These are phyloP conservation scores for Theileria parva DNA, from an alignment of 169 alveolate species.

Conservation along the genomic window DNA sequence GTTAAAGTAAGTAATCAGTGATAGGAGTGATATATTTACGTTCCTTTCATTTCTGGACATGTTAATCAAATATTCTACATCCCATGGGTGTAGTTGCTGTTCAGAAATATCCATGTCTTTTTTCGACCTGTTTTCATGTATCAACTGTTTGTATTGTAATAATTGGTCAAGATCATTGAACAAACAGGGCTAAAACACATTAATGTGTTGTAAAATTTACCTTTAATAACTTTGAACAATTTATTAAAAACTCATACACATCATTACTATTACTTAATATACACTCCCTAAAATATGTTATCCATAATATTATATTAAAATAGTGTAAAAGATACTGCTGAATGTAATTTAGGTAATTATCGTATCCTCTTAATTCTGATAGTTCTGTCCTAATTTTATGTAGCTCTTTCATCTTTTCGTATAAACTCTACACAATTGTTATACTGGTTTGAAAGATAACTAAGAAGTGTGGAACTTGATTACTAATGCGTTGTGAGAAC, in stretches of 20 bases:
- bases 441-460: background rate
- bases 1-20: slow-evolving; percentile 46
- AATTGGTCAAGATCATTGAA: slow-evolving; percentile 3
- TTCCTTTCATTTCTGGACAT: slow-evolving; percentile 18
- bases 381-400: slow-evolving; percentile 17
- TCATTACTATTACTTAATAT: slow-evolving; percentile 22
- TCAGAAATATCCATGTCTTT: background rate
- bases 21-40: slow-evolving; percentile 11
- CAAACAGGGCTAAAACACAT: background rate
- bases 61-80: slow-evolving; percentile 43
- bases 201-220: background rate
- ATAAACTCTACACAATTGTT: background rate
- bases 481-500: slow-evolving; percentile 48
- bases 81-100: slow-evolving; percentile 52
- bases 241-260: slow-evolving; percentile 29
- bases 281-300: slow-evolving; percentile 49
- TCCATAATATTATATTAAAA: background rate
- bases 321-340: slow-evolving; percentile 28
- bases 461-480: slow-evolving; percentile 7
- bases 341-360: slow-evolving; percentile 37
- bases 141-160: background rate
- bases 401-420: slow-evolving; percentile 21
- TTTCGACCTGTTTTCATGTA: slow-evolving; percentile 8
- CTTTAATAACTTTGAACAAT: slow-evolving; percentile 9
- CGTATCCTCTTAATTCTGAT: slow-evolving; percentile 37